Percentiles rank a stretch among this genome's conserved stretches.
Conservation (phyloP, 2,329 filamentous ascomycete genomes). For the Dryadomyces quercivorus region DNA sequence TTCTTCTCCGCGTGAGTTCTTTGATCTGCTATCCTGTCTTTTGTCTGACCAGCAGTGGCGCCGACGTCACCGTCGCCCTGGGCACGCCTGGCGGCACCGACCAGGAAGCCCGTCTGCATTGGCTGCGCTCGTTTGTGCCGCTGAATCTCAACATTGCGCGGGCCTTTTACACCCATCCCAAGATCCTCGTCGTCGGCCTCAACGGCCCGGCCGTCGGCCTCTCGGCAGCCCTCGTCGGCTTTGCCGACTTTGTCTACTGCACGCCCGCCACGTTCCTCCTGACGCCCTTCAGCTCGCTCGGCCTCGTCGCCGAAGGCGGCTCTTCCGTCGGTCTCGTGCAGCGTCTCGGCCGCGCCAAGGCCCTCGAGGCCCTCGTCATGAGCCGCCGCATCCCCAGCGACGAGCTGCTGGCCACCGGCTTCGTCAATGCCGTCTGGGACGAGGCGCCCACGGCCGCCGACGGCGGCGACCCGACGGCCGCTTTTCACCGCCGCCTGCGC, state of each 20-base stretch:
- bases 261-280: slow-evolving; percentile 72
- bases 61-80: slow-evolving; percentile 55
- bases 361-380: slow-evolving; percentile 90
- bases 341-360: slow-evolving; percentile 66
- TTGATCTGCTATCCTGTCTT: background rate
- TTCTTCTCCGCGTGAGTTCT: slow-evolving; percentile 72
- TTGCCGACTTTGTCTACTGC: slow-evolving; percentile 88
- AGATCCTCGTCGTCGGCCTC: slow-evolving; percentile 81
- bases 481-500: slow-evolving; percentile 61
- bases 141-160: slow-evolving; percentile 85
- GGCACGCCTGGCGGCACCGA: slow-evolving; percentile 20
- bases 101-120: slow-evolving; percentile 33
- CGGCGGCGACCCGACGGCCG: slow-evolving; percentile 40
- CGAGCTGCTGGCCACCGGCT: slow-evolving; percentile 65
- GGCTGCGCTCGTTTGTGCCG: slow-evolving; percentile 61
- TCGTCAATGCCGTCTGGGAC: slow-evolving; percentile 64
- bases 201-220: slow-evolving; percentile 89
- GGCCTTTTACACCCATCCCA: slow-evolving; percentile 85
- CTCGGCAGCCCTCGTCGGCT: slow-evolving; percentile 68
- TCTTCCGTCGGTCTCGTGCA: slow-evolving; percentile 68
- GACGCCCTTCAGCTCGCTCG: slow-evolving; percentile 82
- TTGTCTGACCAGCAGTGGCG: slow-evolving; percentile 45
- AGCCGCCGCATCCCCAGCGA: slow-evolving; percentile 61
- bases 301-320: slow-evolving; percentile 81
- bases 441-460: slow-evolving; percentile 32